These are phyloP conservation scores for Schizophyllum amplum DNA, from an alignment of 1,284 basidiomycete genomes.

Conservation along the genomic window DNA sequence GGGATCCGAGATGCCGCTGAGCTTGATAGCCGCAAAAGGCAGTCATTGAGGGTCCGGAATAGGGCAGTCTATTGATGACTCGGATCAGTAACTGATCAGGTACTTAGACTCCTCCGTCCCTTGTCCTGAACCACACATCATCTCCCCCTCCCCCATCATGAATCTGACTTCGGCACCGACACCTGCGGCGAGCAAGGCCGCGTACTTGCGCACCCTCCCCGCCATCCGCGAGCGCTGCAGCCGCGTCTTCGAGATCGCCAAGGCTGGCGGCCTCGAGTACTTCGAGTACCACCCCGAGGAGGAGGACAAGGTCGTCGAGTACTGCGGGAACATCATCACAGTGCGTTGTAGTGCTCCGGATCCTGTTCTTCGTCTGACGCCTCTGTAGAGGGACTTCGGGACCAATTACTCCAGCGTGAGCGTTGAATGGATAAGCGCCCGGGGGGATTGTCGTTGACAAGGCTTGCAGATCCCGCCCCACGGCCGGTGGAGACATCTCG, in stretches of 20 bases:
- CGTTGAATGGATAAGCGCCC: constrained; percentile 3
- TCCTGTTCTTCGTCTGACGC: background rate
- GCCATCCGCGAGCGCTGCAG: constrained; percentile 82
- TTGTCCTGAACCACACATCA: background rate
- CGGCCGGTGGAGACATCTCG: constrained; percentile 87
- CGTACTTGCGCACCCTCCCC: constrained; percentile 80
- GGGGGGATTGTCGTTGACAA: background rate
- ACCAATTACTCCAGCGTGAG: constrained; percentile 53
- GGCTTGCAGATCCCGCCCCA: constrained; percentile 75
- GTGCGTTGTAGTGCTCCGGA: constrained; percentile 27
- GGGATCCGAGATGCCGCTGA: background rate
- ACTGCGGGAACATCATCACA: constrained; percentile 77
- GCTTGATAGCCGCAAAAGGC: background rate
- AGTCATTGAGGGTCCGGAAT: background rate
- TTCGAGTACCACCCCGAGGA: constrained; percentile 80
- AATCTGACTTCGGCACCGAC: constrained; percentile 19
- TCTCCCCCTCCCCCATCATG: constrained; percentile 18
- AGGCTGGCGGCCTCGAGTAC: constrained; percentile 69
- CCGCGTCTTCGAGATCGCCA: constrained; percentile 72
- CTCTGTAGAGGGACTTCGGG: constrained; percentile 72
- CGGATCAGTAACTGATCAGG: background rate
- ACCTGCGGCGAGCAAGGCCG: constrained; percentile 36
- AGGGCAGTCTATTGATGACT: background rate
- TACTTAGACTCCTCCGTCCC: background rate
- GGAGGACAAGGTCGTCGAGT: constrained; percentile 67